Evolutionary conservation across 202 grass and related monocot species (phyloP), one percentile per base, ranked within the genome.

Genomic region (Dendrocalamus latiflorus): DNA sequence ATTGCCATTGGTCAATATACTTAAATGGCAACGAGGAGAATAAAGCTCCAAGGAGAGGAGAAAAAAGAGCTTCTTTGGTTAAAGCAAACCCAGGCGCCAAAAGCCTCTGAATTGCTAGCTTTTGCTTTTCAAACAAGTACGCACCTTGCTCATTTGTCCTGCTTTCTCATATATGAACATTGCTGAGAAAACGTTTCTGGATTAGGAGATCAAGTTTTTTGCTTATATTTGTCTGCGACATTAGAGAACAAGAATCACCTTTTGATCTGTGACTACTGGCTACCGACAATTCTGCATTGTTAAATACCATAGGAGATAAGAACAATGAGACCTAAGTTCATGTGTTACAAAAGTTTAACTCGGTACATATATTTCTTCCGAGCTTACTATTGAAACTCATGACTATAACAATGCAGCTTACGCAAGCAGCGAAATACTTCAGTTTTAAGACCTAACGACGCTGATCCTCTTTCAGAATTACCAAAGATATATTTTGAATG

Each of bases 41-140:
- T 86, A 86, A 88, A 88, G 75, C 9, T 36, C 41, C 17, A 61
- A 24, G 36, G 68, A 21, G 26, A 17, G 9, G 30, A n/a, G 33
- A 25, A 26, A 59, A 89, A 75, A 21, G 55, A 33, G 65, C 41
- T 72, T n/a, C n/a, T n/a, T 82, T 72, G 39, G 66, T 86, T 82
- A 89, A 86, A 86, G 88, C 72, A 78, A 82, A 82, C 50, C 18
- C 28, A 82, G 77, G 48, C 16, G 37, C 68, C 71, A 71, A 89
- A 86, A 89, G 88, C 57, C 78, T 57, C 66, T 26, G 65, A 53
- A 33, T 59, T 72, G n/a, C n/a, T n/a, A n/a, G 56, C 83, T 89
- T 86, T 89, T 72, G 78, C 83, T 89, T 89, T 89, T 8, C 50
- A 53, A 56, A 76, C 59, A 77, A 82, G 53, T 68, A 82, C 17